phyloP scores from a whole-genome alignment of 148 eudicot genomes.

The Rhododendron ferrugineum region DNA sequence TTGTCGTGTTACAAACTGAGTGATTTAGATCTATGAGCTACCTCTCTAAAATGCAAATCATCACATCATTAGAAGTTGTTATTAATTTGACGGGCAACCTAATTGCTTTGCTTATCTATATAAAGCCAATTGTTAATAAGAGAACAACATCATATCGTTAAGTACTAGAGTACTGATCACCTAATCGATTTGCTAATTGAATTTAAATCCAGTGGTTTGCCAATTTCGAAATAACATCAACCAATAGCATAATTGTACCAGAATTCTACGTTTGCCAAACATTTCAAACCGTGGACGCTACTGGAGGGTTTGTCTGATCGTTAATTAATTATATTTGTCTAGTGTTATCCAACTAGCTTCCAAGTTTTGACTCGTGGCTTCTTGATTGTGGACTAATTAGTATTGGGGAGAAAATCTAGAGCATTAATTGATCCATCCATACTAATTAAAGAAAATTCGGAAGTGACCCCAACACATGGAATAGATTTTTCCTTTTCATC shows the following conservation, averaged over 20 bases:
- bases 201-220: not conserved
- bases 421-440: not conserved
- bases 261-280: not conserved
- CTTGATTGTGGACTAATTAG: not conserved
- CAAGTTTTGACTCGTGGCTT: not conserved
- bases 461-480: not conserved
- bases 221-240: not conserved
- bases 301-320: not conserved
- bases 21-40: not conserved
- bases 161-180: not conserved
- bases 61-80: constrained; percentile 5
- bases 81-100: not conserved
- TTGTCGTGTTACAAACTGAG: not conserved
- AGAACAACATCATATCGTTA: not conserved
- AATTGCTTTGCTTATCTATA: not conserved
- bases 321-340: too few species aligned
- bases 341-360: not conserved
- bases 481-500: not conserved
- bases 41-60: not conserved
- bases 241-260: not conserved
- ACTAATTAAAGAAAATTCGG: too few species aligned
- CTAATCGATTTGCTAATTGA: not conserved
- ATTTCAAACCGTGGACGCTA: too few species aligned
- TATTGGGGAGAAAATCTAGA: not conserved
- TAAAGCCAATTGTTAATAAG: not conserved